Evolutionary conservation across 495 filamentous ascomycete species (phyloP), one percentile per base, ranked within the genome.

Genomic region (Aspergillus sclerotiicarbonarius): DNA sequence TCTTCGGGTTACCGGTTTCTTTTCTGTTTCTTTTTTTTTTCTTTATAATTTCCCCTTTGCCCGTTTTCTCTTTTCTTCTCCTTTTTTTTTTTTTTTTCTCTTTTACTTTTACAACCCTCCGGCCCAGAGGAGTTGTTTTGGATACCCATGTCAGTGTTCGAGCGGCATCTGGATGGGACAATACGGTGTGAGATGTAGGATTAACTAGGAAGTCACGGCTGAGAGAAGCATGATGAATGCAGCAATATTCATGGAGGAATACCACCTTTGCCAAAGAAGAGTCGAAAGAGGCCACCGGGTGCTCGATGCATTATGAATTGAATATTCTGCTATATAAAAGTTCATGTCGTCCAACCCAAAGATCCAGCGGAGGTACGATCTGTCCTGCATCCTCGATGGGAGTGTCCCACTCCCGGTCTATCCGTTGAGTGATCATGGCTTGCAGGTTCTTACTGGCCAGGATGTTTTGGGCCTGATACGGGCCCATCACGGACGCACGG

Each of bases 321-420:
- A 98, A 98, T 51, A 98, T 98, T 68, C 94, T 85, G 61, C 90
- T 95, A 75, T 98, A 98, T 39, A 98, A 72, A 68, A 96, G 70
- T 79, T 98, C 94, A 75, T 98, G 94, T 69, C 94, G 84, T 10
- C 95, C 94, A 56, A 95, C 79, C 91, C 93, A 98, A 45, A 98
- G 67, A 81, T 98, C 94, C 78, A 97, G 82, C 16, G 87, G 84
- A 8, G 92, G 91, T 39, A 93, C 88, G 25, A 79, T 82, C 77
- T 97, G 92, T n/a, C 88, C 93, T 1, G 92, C 93, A 66, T 90
- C 80, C 59, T 92, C 89, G 4, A 90, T 79, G n/a, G 67, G 55
- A 2, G 72, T 78, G 19, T 78, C 53, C 79, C 78, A 82, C 54
- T 90, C 87, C 56, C 80, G 67, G 55, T 80, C 75, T 50, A 96